Conservation (phyloP, 1,284 basidiomycete genomes). For the Hemileia vastatrix region DNA sequence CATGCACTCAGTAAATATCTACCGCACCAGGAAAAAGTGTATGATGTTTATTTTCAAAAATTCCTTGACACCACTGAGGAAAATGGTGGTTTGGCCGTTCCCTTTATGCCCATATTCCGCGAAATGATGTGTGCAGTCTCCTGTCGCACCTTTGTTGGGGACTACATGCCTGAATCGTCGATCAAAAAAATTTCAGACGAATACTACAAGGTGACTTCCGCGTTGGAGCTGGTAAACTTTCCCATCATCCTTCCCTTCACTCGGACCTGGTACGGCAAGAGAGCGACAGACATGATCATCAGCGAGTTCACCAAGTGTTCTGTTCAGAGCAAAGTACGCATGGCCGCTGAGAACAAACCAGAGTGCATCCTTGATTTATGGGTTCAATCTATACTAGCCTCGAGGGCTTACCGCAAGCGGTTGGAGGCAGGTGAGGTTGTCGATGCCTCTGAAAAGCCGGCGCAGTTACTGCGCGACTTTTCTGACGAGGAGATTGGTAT, state of each 20-base stretch:
- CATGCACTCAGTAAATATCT: slow-evolving; percentile 86
- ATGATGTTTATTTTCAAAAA: slow-evolving; percentile 62
- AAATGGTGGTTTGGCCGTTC: slow-evolving; percentile 35
- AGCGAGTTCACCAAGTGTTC: slow-evolving; percentile 73
- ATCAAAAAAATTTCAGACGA: slow-evolving; percentile 74
- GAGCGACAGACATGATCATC: slow-evolving; percentile 81
- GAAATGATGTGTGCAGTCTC: slow-evolving; percentile 97
- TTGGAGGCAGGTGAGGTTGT: slow-evolving; percentile 53
- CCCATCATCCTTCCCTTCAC: slow-evolving; percentile 91
- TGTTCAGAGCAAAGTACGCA: slow-evolving; percentile 66
- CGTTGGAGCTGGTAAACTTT: slow-evolving; percentile 98
- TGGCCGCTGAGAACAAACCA: slow-evolving; percentile 71
- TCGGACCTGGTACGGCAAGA: slow-evolving; percentile 79
- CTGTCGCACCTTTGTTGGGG: slow-evolving; percentile 85
- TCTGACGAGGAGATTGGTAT: slow-evolving; percentile 91
- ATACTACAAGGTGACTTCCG: slow-evolving; percentile 91
- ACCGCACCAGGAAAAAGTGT: slow-evolving; percentile 71
- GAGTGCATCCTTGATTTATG: slow-evolving; percentile 89
- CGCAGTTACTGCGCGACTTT: slow-evolving; percentile 60
- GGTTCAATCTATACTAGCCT: slow-evolving; percentile 62
- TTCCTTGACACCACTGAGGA: slow-evolving; percentile 54
- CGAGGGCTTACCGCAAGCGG: slow-evolving; percentile 46
- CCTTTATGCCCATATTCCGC: slow-evolving; percentile 79
- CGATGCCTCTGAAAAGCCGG: slow-evolving; percentile 53
- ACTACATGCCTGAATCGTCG: slow-evolving; percentile 71